phyloP scores from a whole-genome alignment of 805 yeast genomes.

The Suhomyces sp. region DNA sequence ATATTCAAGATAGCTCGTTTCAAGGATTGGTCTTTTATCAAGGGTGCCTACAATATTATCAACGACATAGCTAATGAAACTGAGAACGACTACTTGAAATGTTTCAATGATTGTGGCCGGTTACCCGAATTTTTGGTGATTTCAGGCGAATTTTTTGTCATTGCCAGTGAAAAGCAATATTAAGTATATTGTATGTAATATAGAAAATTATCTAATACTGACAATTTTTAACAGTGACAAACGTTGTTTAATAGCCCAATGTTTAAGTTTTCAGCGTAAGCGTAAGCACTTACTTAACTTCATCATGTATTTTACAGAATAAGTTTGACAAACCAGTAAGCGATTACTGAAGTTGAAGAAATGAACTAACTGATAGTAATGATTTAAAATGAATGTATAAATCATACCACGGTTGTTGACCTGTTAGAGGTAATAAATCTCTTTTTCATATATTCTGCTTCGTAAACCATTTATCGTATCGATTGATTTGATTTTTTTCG shows the following conservation, averaged over 20 bases:
- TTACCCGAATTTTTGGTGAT: conserved; percentile 51
- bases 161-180: conserved; percentile 33
- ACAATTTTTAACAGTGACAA: neutral
- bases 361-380: too few species aligned
- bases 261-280: neutral
- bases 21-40: conserved; percentile 44
- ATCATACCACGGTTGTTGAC: too few species aligned
- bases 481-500: too few species aligned
- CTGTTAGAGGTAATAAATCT: too few species aligned
- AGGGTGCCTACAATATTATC: conserved; percentile 58
- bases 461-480: too few species aligned
- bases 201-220: neutral
- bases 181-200: neutral
- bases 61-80: conserved; percentile 66
- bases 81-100: conserved; percentile 51
- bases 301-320: too few species aligned
- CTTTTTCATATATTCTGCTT: too few species aligned
- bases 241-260: too few species aligned
- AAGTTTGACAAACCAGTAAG: too few species aligned
- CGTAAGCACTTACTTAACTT: too few species aligned
- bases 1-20: conserved; percentile 40
- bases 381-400: too few species aligned
- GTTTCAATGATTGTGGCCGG: conserved; percentile 58
- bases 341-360: too few species aligned
- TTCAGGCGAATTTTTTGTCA: conserved; percentile 57